These are phyloP conservation scores for Euphrasia confusa DNA, from an alignment of 257 asterid genomes.

Conservation along the genomic window DNA sequence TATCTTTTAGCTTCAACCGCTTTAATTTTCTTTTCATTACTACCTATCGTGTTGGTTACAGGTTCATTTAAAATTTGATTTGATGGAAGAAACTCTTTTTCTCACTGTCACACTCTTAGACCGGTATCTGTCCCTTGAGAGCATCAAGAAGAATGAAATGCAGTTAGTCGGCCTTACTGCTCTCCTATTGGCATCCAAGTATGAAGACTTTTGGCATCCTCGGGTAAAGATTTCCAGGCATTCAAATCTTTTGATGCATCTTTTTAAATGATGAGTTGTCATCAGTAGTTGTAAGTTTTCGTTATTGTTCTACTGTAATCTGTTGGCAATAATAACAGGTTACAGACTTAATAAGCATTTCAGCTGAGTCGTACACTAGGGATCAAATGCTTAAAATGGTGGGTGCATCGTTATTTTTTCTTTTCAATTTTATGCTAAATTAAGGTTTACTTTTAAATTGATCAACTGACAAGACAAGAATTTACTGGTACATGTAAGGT, in stretches of 20 bases:
- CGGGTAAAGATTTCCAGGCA: slow-evolving; percentile 47
- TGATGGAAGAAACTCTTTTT: slow-evolving; percentile 95
- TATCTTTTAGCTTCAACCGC: slow-evolving; percentile 19
- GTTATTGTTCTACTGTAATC: neutral
- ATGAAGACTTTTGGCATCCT: slow-evolving; percentile 98
- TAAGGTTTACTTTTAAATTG: neutral
- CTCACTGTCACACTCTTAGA: slow-evolving; percentile 74
- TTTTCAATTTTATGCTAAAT: neutral
- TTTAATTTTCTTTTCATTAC: slow-evolving; percentile 17
- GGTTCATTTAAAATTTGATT: slow-evolving; percentile 76
- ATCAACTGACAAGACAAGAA: no score
- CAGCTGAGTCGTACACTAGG: slow-evolving; percentile 79
- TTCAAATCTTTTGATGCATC: slow-evolving; percentile 5
- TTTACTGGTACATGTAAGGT: neutral
- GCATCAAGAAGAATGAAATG: slow-evolving; percentile 67
- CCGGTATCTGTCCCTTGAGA: slow-evolving; percentile 56
- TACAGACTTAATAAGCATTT: slow-evolving; percentile 67
- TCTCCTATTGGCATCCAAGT: slow-evolving; percentile 88
- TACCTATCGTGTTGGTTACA: slow-evolving; percentile 27
- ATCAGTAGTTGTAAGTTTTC: neutral
- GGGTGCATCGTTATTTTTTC: slow-evolving; percentile 34
- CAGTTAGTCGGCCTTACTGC: slow-evolving; percentile 95
- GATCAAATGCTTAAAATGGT: slow-evolving; percentile 84
- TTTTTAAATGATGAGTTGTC: neutral
- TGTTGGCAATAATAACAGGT: slow-evolving; percentile 46